These are phyloP conservation scores for Metschnikowia rubicola DNA, from an alignment of 805 yeast species.

Conservation along the genomic window DNA sequence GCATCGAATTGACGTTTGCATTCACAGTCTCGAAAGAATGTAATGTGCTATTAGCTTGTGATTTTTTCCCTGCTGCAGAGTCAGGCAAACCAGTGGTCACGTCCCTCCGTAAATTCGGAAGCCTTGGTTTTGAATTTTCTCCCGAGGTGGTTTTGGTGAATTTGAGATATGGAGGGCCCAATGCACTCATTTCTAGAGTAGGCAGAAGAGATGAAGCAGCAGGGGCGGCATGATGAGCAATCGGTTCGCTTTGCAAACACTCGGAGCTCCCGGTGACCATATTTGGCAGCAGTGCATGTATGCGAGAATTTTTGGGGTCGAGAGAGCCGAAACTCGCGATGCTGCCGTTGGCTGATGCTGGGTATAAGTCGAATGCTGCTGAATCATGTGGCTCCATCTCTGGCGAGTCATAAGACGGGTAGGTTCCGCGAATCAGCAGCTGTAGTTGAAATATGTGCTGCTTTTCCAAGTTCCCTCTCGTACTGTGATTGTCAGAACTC, in stretches of 20 bases:
- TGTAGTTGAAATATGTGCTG: not conserved
- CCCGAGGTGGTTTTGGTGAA: not conserved
- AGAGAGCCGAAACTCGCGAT: constrained; percentile 13
- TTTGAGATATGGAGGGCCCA: constrained; percentile 6
- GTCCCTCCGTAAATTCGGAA: not conserved
- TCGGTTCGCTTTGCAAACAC: not conserved
- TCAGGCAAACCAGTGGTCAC: too few species aligned
- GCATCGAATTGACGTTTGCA: constrained; percentile 32
- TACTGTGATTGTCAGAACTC: constrained; percentile 8
- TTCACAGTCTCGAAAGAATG: constrained; percentile 35
- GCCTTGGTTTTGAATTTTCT: not conserved
- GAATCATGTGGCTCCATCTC: not conserved
- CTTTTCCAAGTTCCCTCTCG: not conserved
- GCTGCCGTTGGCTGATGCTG: constrained; percentile 4
- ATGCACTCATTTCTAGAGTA: constrained; percentile 3
- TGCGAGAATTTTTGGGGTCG: constrained; percentile 10
- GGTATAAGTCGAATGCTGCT: not conserved
- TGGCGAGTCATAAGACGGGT: not conserved
- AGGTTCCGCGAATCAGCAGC: not conserved
- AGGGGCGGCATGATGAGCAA: not conserved
- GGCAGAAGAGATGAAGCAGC: constrained; percentile 1
- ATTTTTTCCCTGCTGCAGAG: not conserved
- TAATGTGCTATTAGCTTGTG: constrained; percentile 17
- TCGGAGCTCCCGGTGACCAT: not conserved
- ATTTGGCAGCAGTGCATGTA: not conserved